Conservation (phyloP, 2,329 filamentous ascomycete genomes). For the Fusarium floridanum region DNA sequence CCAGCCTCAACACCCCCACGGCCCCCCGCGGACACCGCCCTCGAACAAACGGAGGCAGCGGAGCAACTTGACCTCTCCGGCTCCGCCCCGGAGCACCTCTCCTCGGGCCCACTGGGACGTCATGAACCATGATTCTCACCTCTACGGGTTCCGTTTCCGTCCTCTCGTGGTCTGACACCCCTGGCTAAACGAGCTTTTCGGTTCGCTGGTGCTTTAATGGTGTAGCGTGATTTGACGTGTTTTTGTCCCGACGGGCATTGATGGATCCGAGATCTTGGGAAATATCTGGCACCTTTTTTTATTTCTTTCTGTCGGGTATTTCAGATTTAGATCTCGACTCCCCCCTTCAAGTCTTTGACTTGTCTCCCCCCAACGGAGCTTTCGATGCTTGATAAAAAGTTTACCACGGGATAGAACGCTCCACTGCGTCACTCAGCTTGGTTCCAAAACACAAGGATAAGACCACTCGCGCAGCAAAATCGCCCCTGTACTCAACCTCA, state of each 20-base stretch:
- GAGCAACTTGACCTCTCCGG: slow-evolving; percentile 5
- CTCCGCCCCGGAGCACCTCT: not conserved
- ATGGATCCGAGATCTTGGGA: slow-evolving; percentile 5
- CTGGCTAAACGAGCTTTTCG: not conserved
- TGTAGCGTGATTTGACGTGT: slow-evolving; percentile 14
- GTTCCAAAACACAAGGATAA: not conserved
- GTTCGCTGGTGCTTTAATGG: not conserved
- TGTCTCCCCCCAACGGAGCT: not conserved
- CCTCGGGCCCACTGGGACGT: not conserved
- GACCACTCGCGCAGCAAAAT: not conserved
- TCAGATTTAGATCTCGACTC: slow-evolving; percentile 1
- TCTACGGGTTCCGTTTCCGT: not conserved
- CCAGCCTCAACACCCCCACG: not conserved
- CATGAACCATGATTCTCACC: too few relatives aligned
- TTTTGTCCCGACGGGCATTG: not conserved
- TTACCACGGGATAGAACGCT: not conserved
- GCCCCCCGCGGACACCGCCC: slow-evolving; percentile 3
- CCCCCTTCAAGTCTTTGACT: not conserved
- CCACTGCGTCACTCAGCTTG: not conserved
- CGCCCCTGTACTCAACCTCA: not conserved
- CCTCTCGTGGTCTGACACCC: not conserved
- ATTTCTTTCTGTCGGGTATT: not conserved
- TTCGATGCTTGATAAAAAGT: not conserved
- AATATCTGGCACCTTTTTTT: not conserved
- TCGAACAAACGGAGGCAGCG: not conserved